Percentiles rank a stretch among this genome's conserved stretches.
These are phyloP conservation scores for Rhinocladiella similis DNA, from an alignment of 2,329 filamentous ascomycete species.

Conservation along the genomic window DNA sequence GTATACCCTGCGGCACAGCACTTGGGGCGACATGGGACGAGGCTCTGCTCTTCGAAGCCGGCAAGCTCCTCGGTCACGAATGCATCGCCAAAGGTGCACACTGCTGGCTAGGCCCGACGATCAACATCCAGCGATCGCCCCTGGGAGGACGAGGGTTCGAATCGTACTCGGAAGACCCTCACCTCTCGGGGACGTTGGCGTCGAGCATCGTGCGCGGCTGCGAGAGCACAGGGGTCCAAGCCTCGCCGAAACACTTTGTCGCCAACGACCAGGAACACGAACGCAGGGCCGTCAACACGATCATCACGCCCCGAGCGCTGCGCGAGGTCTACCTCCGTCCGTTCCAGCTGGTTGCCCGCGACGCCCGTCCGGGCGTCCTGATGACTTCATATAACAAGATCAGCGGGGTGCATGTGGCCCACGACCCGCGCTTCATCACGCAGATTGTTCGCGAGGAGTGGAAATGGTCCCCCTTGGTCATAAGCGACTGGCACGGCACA, in stretches of 20 bases:
- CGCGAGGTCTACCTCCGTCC: no score
- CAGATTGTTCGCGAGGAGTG: no score
- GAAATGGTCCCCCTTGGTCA: no score
- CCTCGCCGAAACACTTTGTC: conserved; percentile 30
- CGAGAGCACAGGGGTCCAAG: not conserved
- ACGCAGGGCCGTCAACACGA: conserved; percentile 40
- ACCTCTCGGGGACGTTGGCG: conserved; percentile 29
- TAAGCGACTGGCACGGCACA: conserved; percentile 40
- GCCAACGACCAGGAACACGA: conserved; percentile 48
- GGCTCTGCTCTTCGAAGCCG: not conserved
- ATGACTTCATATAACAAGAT: no score
- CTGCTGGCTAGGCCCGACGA: conserved; percentile 61
- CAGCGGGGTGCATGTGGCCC: no score
- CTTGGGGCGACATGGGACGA: conserved; percentile 59
- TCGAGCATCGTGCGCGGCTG: conserved; percentile 9
- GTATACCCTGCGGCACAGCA: conserved; percentile 60
- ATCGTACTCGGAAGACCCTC: conserved; percentile 32
- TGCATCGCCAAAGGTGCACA: conserved; percentile 56
- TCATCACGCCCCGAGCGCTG: conserved; percentile 38
- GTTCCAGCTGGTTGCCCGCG: no score
- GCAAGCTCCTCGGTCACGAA: not conserved
- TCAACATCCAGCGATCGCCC: conserved; percentile 62
- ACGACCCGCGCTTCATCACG: no score
- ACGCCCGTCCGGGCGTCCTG: no score
- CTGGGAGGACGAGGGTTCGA: conserved; percentile 33